Base-by-base conservation (phyloP, 2,329 filamentous ascomycete species). In the Hymenoscyphus infarciens region DNA sequence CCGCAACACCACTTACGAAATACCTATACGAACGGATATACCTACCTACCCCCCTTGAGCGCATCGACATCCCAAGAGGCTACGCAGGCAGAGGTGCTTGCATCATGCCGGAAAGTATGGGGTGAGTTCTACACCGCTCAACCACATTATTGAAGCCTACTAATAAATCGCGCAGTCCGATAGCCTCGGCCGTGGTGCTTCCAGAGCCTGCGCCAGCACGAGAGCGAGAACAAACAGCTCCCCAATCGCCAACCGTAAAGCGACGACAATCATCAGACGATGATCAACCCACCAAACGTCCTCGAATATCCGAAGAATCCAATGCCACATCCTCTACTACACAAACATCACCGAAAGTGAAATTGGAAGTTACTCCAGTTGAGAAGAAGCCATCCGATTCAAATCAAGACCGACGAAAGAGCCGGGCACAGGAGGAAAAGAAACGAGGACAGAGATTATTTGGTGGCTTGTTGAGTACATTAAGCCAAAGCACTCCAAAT, bases 391-490 rank as follows among this genome's bases (percentile, higher is more conserved):
- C 67, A 64, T 70, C 69, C 54, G 61, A 70, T 61, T 72, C 77
- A 29, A 38, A 59, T 74, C 45, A 25, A 29, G 62, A 63, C 16
- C 57, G 76, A 58, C 77, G 80, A 58, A 77, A 75, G 66, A 79
- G 74, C 61, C 77, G 82, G 59, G 77, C 80, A 31, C 79, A 87
- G 62, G 90, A 96, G 71, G 94, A 98, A 74, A 91, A 88, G 75
- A 92, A 90, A 74, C 88, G 94, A 42, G 90, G 91, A 25, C 89
- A 90, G 75, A 85, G 94, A 60, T 81, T 98, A 64, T 97, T 97
- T 73, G 93, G 94, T 65, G 90, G 88, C 39, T 78, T 96, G 16
- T 56, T 74, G 8, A 74, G 69, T 63, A 71, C 72, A 42, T 82
- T 96, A 64, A 92, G 88, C 75, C 90, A 94, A 77, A 87, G 83